Evolutionary conservation across 257 asterid species (phyloP), one percentile per base, ranked within the genome.

Genomic region (Jaltomata sinuosa): DNA sequence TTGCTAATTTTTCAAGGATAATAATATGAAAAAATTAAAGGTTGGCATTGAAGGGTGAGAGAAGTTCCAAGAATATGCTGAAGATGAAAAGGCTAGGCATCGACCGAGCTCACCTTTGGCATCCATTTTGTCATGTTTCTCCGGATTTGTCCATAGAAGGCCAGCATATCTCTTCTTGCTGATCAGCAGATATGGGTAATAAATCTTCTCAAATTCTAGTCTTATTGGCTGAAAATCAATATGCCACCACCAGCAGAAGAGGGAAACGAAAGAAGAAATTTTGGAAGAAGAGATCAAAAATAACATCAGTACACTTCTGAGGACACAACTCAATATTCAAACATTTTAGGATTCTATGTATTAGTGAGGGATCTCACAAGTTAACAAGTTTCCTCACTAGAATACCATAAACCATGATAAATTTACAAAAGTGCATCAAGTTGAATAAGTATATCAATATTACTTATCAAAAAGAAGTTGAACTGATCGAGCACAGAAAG

Each of bases 101-200:
- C 85, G 84, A 79, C 53, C 42, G 34, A 76, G 78, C 89, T 88
- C 91, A 97, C 99, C 99, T 93, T 97, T 97, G 25, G 97, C 92
- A 86, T 97, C 98, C 98, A 97, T 97, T 90, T 95, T 97, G 92
- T 97, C 99, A 85, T 90, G 93, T 88, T 95, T 97, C 86, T 91
- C 87, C 59, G 97, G 98, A 90, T 92, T 97, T 86, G 99, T 94
- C 99, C 99, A 97, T 85, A 92, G 88, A 86, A 97, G 99, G 81
- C 99, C 99, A 87, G 99, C 99, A 87, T 97, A 97, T 86, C 99
- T 97, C 95, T 97, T 97, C 95, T 97, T 97, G 92, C 99, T 97
- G 82, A 97, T 97, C 74, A 97, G 87, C 50, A 97, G 88, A 87
- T 97, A 97, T 79, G 99, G 99, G 88, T 85, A 93, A 89, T 97